Base-by-base conservation (phyloP, 106 monocot species). In the Acorus gramineus region DNA sequence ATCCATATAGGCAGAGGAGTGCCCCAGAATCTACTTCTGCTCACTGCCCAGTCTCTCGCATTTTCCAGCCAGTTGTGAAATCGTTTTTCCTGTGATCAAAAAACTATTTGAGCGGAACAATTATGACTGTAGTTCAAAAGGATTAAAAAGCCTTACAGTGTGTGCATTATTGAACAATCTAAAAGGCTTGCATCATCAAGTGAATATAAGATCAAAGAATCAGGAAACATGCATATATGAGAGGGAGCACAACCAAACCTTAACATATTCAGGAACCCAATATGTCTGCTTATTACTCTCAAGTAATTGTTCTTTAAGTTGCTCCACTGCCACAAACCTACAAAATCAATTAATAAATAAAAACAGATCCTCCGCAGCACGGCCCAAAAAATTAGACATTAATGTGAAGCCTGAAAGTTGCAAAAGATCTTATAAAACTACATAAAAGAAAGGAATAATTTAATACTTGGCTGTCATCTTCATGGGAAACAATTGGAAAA, bases 11-110 rank as follows among this genome's bases (percentile, higher is more conserved):
- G 96, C 47, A 98, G 76, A 72, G 96, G 96, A 59, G 96, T 98
- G 43, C 96, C 96, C 96, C 96, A 98, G 67, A 98, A 98, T 74
- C 96, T 87, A 71, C 88, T 98, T 49, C 96, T 61, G 48, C 96
- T 98, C 66, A 98, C 76, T 62, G 88, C 96, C 96, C 96, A 98
- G 76, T 98, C 96, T 71, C 91, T 83, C 50, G 96, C 96, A 81
- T 92, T 92, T 79, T 98, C 96, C 48, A 98, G 81, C 96, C 96
- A 98, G 63, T 98, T 98, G 64, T 98, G 91, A 76, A 98, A 98
- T 28, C 96, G 73, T 56, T 88, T 91, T 71, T 98, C 91, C 96
- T 96, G 78, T 44, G 52, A 50, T 58, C 3, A 71, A 46, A 48
- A 0, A 14, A 13, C 42, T 9, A 56, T 9, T 2, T 4, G 3